Evolutionary conservation across 164 flowering plant species (phyloP).

Genomic region (Kalanchoe fedtschenkoi): DNA sequence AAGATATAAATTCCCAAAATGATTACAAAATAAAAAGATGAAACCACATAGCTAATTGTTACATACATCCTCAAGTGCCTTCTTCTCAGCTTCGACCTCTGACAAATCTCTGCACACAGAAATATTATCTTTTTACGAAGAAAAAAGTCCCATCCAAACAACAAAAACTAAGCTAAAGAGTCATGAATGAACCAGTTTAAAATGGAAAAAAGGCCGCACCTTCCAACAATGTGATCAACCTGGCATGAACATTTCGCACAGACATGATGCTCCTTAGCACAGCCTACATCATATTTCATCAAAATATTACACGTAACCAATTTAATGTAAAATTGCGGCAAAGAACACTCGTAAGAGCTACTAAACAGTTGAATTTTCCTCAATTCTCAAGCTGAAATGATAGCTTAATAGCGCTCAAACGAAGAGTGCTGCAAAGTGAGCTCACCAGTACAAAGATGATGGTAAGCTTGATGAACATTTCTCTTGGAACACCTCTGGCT

Average conservation of each 20-base stretch:
- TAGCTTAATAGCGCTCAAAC: neutral
- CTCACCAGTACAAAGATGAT: slow-evolving; percentile 71
- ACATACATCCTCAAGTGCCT: slow-evolving; percentile 66
- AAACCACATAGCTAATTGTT: neutral
- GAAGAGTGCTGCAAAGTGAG: neutral
- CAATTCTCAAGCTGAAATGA: no score
- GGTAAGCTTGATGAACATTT: slow-evolving; percentile 82
- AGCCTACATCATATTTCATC: slow-evolving; percentile 30
- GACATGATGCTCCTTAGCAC: slow-evolving; percentile 78
- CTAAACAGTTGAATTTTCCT: no score
- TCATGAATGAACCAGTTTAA: neutral
- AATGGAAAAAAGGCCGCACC: slow-evolving; percentile 25
- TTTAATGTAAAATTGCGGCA: neutral
- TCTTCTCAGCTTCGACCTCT: slow-evolving; percentile 87
- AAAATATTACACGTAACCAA: neutral
- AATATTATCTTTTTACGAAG: neutral
- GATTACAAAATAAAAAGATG: neutral
- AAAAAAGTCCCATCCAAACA: neutral
- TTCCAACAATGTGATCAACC: slow-evolving; percentile 60
- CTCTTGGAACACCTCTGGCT: slow-evolving; percentile 81
- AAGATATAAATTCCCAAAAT: neutral
- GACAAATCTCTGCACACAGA: slow-evolving; percentile 38
- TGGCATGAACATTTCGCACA: slow-evolving; percentile 86
- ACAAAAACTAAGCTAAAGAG: neutral
- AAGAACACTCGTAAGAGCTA: no score